Evolutionary conservation across 2,329 filamentous ascomycete species (phyloP).

Genomic region (Fusarium sp.): DNA sequence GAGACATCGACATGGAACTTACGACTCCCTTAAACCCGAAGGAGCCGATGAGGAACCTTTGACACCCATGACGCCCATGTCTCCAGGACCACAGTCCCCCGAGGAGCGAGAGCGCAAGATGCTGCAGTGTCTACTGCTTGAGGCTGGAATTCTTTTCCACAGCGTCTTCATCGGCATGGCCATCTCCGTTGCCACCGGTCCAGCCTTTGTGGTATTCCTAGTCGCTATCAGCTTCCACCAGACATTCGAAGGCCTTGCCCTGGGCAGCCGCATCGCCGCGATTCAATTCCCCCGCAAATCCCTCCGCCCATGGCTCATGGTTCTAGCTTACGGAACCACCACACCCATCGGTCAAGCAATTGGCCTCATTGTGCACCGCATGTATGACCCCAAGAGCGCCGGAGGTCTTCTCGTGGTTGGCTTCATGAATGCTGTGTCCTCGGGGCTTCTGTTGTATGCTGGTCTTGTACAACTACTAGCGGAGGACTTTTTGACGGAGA

Average conservation of each 20-base stretch:
- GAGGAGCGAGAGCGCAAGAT: conserved; percentile 76
- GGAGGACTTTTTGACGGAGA: conserved; percentile 84
- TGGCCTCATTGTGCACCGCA: conserved; percentile 79
- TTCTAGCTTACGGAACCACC: conserved; percentile 79
- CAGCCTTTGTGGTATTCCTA: conserved; percentile 82
- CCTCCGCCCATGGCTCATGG: conserved; percentile 85
- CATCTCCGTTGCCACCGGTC: conserved; percentile 82
- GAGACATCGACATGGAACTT: conserved; percentile 47
- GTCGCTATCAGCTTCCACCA: conserved; percentile 87
- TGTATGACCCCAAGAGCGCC: conserved; percentile 84
- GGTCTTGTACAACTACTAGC: conserved; percentile 86
- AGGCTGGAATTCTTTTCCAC: conserved; percentile 87
- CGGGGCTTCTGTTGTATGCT: conserved; percentile 83
- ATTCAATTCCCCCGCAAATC: conserved; percentile 82
- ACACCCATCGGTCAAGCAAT: conserved; percentile 89
- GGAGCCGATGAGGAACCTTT: conserved; percentile 48
- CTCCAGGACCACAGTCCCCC: conserved; percentile 53
- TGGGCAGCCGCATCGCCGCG: conserved; percentile 86
- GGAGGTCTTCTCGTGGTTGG: conserved; percentile 84
- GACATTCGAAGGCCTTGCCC: conserved; percentile 88
- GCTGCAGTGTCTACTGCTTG: conserved; percentile 82
- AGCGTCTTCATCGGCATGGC: conserved; percentile 91
- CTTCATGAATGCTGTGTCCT: conserved; percentile 87
- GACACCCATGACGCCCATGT: conserved; percentile 41
- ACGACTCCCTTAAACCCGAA: conserved; percentile 51